These are phyloP conservation scores for Coniferiporia weirii DNA, from an alignment of 1,284 basidiomycete genomes.

Conservation along the genomic window DNA sequence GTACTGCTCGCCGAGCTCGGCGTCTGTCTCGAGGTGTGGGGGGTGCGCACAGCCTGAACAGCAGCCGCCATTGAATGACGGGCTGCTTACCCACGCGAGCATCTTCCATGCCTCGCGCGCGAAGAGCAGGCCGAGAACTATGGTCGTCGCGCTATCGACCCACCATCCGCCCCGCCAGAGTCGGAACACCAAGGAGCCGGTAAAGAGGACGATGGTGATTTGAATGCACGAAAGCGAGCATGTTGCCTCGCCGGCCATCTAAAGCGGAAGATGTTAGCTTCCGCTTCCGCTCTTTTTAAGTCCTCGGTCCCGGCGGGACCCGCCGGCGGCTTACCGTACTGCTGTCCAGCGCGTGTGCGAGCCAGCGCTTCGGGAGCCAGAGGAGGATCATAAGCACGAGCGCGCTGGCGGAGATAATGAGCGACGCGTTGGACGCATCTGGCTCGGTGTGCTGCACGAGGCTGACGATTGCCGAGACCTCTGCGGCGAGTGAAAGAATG, in stretches of 20 bases:
- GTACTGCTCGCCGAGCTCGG: slow-evolving; percentile 22
- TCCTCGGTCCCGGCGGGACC: neutral
- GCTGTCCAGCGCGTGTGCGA: slow-evolving; percentile 39
- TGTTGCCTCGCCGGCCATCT: slow-evolving; percentile 17
- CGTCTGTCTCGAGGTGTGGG: neutral
- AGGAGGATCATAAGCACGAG: slow-evolving; percentile 35
- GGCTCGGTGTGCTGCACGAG: slow-evolving; percentile 34
- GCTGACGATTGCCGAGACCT: slow-evolving; percentile 31
- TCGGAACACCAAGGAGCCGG: slow-evolving; percentile 32
- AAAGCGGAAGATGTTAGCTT: neutral
- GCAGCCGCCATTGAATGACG: slow-evolving; percentile 37
- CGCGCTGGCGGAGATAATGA: slow-evolving; percentile 39
- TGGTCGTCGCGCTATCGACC: slow-evolving; percentile 39
- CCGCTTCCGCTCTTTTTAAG: neutral
- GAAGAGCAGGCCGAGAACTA: slow-evolving; percentile 36
- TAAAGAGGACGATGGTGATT: slow-evolving; percentile 32
- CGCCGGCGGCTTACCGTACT: slow-evolving; percentile 26
- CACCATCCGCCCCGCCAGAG: slow-evolving; percentile 43
- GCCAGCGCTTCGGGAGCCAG: slow-evolving; percentile 40
- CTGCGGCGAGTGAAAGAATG: slow-evolving; percentile 32
- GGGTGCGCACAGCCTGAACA: slow-evolving; percentile 23
- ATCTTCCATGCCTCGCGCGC: slow-evolving; percentile 39
- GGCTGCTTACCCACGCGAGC: slow-evolving; percentile 32
- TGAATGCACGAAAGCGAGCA: slow-evolving; percentile 28
- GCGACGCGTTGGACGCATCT: slow-evolving; percentile 32